A percentile compares a stretch with the other conserved stretches of the same genome.
These are phyloP conservation scores for Psophocarpus tetragonolobus DNA, from an alignment of 306 rosid species.

Conservation along the genomic window DNA sequence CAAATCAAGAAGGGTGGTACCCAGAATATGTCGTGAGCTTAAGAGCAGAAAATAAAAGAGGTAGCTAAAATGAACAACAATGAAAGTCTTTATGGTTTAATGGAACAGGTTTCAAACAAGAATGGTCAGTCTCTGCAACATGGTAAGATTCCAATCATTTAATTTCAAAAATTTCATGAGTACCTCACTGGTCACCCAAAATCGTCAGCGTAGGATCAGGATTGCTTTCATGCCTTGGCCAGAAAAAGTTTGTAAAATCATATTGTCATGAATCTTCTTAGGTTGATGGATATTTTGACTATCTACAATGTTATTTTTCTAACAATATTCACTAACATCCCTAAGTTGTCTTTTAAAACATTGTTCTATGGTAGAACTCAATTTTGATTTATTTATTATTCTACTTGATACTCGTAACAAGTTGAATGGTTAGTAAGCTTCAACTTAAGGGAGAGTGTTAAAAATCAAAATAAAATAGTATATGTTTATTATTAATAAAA, in stretches of 20 bases:
- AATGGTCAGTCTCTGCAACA: not conserved
- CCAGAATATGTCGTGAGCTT: not conserved
- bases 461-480: too few relatives aligned
- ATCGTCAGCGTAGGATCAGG: not conserved
- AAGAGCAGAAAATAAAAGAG: not conserved
- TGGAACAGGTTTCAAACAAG: not conserved
- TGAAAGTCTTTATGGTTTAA: not conserved
- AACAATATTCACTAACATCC: too few relatives aligned
- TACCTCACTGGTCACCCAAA: not conserved
- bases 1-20: not conserved
- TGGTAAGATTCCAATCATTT: not conserved
- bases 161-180: not conserved
- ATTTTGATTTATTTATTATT: too few relatives aligned
- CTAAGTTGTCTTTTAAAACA: too few relatives aligned
- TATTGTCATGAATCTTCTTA: too few relatives aligned
- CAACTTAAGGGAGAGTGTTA: too few relatives aligned
- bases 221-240: not conserved
- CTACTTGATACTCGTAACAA: too few relatives aligned
- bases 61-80: not conserved
- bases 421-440: too few relatives aligned
- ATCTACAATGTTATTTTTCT: too few relatives aligned
- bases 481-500: too few relatives aligned
- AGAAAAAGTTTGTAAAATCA: not conserved
- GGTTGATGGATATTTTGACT: too few relatives aligned
- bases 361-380: too few relatives aligned